Percentiles rank a stretch among this genome's conserved stretches.
Evolutionary conservation across 1,284 basidiomycete genomes (phyloP).

Genomic region (Ustilago tritici): DNA sequence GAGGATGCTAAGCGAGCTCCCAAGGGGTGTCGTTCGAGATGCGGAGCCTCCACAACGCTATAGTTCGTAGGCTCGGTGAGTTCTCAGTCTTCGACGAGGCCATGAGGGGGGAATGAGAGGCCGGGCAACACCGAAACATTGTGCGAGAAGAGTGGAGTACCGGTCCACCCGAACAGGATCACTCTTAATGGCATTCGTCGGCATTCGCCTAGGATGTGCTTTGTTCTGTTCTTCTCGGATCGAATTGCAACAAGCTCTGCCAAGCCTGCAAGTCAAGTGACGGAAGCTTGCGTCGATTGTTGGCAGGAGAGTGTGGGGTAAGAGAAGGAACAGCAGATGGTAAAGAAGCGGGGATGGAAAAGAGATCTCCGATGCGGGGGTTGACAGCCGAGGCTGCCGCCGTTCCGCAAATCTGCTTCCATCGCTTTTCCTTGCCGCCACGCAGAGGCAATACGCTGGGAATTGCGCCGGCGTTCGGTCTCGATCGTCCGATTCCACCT

Average conservation of each 20-base stretch:
- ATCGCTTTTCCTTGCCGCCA: background rate
- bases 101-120: no score
- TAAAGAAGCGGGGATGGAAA: constrained; percentile 1
- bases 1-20: constrained; percentile 10
- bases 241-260: background rate
- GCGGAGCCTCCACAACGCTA: constrained; percentile 2
- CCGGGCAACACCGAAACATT: constrained; percentile 4
- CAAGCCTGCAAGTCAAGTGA: background rate
- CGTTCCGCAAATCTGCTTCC: constrained; percentile 17
- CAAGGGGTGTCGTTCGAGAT: background rate
- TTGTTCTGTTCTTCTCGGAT: constrained; percentile 7
- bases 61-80: background rate
- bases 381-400: constrained; percentile 21
- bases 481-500: background rate
- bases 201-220: constrained; percentile 9
- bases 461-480: constrained; percentile 3
- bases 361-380: constrained; percentile 40
- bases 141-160: background rate
- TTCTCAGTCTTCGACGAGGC: background rate
- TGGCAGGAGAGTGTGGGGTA: constrained; percentile 6
- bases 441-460: background rate
- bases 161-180: background rate
- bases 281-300: background rate
- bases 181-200: constrained; percentile 13
- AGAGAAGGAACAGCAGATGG: background rate